A percentile compares a stretch with the other conserved stretches of the same genome.
These are phyloP conservation scores for Obelidium mucronatum DNA, from an alignment of 192 early-diverging fungal species.

Conservation along the genomic window DNA sequence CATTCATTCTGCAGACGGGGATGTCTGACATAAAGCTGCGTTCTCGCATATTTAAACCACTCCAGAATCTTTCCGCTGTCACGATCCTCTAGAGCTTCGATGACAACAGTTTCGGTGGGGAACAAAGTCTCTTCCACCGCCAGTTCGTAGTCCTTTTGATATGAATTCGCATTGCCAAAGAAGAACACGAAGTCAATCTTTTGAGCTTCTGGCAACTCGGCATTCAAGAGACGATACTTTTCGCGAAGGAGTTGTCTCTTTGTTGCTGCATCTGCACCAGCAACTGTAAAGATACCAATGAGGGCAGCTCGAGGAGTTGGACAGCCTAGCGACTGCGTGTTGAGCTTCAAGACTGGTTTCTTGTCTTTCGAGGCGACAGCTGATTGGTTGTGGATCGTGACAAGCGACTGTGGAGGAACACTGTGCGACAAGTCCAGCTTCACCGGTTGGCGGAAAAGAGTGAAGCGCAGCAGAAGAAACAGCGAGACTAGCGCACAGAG, in stretches of 20 bases:
- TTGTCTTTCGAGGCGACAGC: too few relatives aligned
- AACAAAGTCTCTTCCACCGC: background rate
- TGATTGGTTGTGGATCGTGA: too few relatives aligned
- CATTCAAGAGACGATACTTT: background rate
- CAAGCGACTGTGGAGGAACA: too few relatives aligned
- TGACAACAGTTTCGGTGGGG: background rate
- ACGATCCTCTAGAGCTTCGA: background rate
- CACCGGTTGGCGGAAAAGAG: too few relatives aligned
- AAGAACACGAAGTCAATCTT: background rate
- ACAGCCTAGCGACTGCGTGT: too few relatives aligned
- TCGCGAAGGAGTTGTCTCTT: background rate
- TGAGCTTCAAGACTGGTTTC: too few relatives aligned
- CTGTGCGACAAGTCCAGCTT: too few relatives aligned
- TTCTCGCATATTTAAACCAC: too few relatives aligned
- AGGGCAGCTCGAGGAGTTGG: background rate
- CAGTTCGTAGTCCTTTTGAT: background rate
- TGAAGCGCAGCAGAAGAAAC: too few relatives aligned
- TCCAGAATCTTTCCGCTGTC: constrained; percentile 16
- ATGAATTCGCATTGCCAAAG: background rate
- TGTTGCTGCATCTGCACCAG: background rate
- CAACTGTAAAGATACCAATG: background rate
- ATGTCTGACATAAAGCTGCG: too few relatives aligned
- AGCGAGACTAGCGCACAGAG: too few relatives aligned
- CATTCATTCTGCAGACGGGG: too few relatives aligned
- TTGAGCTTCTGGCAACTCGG: background rate